A percentile compares a stretch with the other conserved stretches of the same genome.
Conservation (phyloP, 108 stramenopile species). For the Aurantiochytrium sp. region DNA sequence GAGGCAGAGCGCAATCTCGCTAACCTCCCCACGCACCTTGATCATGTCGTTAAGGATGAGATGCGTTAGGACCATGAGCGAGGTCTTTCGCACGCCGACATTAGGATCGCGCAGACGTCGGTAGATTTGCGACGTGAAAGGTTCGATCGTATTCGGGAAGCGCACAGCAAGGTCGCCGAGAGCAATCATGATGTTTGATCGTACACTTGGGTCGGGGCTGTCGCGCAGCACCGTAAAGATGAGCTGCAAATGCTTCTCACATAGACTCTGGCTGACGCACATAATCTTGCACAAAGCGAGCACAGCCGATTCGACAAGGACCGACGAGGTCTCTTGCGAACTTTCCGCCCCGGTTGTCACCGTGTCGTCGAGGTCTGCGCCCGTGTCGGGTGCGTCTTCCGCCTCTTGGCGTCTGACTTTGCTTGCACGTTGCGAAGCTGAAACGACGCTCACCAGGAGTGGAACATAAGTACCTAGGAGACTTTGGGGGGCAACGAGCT, state of each 20-base stretch:
- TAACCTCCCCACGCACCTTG: constrained; percentile 84
- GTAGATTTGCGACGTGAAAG: constrained; percentile 85
- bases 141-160: constrained; percentile 94
- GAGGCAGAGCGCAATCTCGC: constrained; percentile 83
- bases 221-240: constrained; percentile 78
- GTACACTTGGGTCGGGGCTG: constrained; percentile 68
- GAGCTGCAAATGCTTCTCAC: constrained; percentile 81
- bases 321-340: neutral
- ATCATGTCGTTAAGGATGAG: constrained; percentile 98
- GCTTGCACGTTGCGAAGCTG: constrained; percentile 32
- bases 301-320: constrained; percentile 70
- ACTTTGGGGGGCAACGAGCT: neutral
- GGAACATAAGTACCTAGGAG: neutral
- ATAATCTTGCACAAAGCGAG: constrained; percentile 82
- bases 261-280: constrained; percentile 78
- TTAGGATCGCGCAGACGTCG: constrained; percentile 81
- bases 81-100: constrained; percentile 76
- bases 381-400: neutral
- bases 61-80: constrained; percentile 91
- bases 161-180: constrained; percentile 93
- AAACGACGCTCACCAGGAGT: neutral
- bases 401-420: neutral
- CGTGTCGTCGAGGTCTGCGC: neutral
- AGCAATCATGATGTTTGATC: constrained; percentile 86
- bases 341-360: neutral